Base-by-base conservation (phyloP, 345 rosid species). In the Corchorus olitorius region DNA sequence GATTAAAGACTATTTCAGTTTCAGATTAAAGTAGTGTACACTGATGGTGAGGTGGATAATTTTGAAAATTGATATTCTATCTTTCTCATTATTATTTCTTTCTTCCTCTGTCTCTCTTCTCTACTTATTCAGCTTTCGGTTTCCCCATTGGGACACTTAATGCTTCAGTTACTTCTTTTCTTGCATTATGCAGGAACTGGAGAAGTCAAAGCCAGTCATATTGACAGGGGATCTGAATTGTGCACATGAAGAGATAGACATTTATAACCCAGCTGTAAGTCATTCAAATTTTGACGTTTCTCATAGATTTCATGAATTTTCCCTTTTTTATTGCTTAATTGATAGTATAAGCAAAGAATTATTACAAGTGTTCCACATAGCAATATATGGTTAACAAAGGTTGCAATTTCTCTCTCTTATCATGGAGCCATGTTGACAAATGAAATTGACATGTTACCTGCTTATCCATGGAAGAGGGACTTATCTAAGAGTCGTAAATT, bases 211-310 rank as follows among this genome's bases (percentile, higher is more conserved):
- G 87, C 98, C 99, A 60, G 99, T 95, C 69, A 91, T 95, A 82
- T 88, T 95, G 87, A 89, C 96, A 5, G 98, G 99, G 27, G 98
- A 95, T 89, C 80, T 95, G 33, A 95, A 95, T 73, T 93, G 99
- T 86, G 97, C 97, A 58, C 98, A 95, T 85, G 88, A 90, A 84
- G 99, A 95, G 86, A 95, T 93, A 50, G 99, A 95, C 82, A 95
- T 95, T 75, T 83, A 76, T 79, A 77, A 95, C 79, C 97, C 97
- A 34, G 91, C 91, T 45, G 98, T 93, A 84, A 84, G 90, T 81
- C 66, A 74, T 76, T 75, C 34, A 10, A 48, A 50, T 48, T 64
- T 77, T 59, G 19, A 22, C 22, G 50, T 74, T 27, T 45, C 13
- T 27, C 35, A 34, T 59, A 17, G 15, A 39, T 16, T 34, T 50